Evolutionary conservation across 306 rosid genomes (phyloP).

Genomic region (Lithocarpus polystachyus): DNA sequence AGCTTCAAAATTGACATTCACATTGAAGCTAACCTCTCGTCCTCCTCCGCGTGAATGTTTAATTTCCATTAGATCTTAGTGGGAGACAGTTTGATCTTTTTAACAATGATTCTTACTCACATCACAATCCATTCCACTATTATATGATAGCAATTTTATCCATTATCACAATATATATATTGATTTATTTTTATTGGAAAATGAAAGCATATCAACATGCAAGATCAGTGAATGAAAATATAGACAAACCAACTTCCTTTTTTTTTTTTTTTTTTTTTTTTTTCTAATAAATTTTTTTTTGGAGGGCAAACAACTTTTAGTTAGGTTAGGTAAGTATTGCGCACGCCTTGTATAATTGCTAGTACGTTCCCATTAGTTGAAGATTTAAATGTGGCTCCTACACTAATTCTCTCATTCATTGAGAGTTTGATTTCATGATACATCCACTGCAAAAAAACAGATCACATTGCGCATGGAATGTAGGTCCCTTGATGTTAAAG

Average conservation of each 20-base stretch:
- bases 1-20: too few species aligned
- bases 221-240: neutral
- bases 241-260: neutral
- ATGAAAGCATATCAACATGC: neutral
- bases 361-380: neutral
- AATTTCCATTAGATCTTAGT: neutral
- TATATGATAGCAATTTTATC: neutral
- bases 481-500: neutral
- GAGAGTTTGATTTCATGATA: neutral
- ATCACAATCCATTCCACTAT: slow-evolving; percentile 10
- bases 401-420: neutral
- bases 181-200: neutral
- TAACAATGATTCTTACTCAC: too few species aligned
- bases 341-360: too few species aligned
- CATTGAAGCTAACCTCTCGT: neutral
- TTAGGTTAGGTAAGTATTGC: too few species aligned
- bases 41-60: neutral
- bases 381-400: neutral
- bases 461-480: neutral
- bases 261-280: neutral
- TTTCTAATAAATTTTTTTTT: neutral
- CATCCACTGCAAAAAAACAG: neutral
- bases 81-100: neutral
- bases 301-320: too few species aligned
- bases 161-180: too few species aligned